phyloP scores from a whole-genome alignment of 257 asterid species.

The Handroanthus guayacan region DNA sequence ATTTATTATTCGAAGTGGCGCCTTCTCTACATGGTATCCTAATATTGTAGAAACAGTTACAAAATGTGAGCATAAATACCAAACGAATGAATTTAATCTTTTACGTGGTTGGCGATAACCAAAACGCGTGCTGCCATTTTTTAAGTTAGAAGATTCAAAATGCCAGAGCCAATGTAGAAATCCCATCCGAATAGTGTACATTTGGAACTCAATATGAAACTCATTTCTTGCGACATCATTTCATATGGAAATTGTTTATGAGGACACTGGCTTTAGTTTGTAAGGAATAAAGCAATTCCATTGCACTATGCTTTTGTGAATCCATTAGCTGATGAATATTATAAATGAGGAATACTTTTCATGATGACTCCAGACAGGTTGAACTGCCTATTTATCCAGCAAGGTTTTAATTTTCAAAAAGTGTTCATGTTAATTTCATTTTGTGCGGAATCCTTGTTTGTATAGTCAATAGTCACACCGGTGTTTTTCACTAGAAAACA shows the following conservation, averaged over 20 bases:
- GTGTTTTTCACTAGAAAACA: neutral
- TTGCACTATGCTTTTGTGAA: neutral
- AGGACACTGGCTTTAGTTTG: constrained; percentile 1
- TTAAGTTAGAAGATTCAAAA: constrained; percentile 12
- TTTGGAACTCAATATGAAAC: neutral
- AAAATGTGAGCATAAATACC: neutral
- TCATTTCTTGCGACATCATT: neutral
- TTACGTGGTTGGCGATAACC: neutral
- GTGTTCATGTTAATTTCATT: constrained; percentile 6
- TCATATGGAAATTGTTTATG: constrained; percentile 19
- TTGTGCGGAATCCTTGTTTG: constrained; percentile 21
- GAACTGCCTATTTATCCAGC: constrained; percentile 8
- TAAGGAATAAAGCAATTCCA: neutral
- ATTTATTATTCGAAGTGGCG: neutral
- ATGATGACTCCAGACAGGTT: constrained; percentile 1
- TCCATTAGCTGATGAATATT: neutral
- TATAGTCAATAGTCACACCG: neutral
- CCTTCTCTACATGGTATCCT: neutral
- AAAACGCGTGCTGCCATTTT: neutral
- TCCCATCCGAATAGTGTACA: neutral
- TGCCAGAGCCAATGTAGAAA: neutral
- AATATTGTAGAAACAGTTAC: neutral
- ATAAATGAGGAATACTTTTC: neutral
- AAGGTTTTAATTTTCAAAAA: constrained; percentile 12
- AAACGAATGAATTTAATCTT: neutral